Evolutionary conservation across 176 grass and related monocot species (phyloP).

Genomic region (Melocanna baccifera): DNA sequence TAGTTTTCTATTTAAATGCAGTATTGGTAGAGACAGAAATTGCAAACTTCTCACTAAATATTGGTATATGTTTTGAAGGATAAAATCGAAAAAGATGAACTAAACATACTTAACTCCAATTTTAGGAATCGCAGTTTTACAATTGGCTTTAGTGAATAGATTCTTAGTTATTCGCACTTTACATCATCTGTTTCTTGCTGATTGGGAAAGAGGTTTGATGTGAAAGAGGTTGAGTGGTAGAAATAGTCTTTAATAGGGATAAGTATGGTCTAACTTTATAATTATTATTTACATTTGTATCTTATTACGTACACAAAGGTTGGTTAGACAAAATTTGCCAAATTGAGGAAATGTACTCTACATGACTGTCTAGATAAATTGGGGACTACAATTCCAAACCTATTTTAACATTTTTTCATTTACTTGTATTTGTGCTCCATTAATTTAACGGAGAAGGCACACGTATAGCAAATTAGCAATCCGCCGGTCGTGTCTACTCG

Average conservation of each 20-base stretch:
- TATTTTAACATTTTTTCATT: not conserved
- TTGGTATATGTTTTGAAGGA: not conserved
- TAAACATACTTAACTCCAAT: not conserved
- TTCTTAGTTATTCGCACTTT: no score
- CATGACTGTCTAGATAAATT: not conserved
- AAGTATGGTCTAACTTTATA: not conserved
- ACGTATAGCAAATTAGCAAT: not conserved
- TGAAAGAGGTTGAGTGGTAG: not conserved
- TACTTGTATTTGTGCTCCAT: not conserved
- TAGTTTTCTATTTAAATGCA: not conserved
- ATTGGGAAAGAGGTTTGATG: not conserved
- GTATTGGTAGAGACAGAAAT: not conserved
- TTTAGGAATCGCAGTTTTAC: not conserved
- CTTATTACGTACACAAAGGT: not conserved
- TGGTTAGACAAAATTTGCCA: not conserved
- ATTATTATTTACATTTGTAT: not conserved
- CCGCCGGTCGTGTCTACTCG: not conserved
- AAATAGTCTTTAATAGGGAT: not conserved
- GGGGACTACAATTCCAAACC: not conserved
- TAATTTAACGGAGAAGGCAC: not conserved
- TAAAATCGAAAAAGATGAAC: not conserved
- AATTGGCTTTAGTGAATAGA: not conserved
- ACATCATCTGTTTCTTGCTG: not conserved
- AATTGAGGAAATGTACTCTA: not conserved
- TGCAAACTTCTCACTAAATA: not conserved